Evolutionary conservation across 495 filamentous ascomycete species (phyloP).

Genomic region (Aspergillus carlsbadensis): DNA sequence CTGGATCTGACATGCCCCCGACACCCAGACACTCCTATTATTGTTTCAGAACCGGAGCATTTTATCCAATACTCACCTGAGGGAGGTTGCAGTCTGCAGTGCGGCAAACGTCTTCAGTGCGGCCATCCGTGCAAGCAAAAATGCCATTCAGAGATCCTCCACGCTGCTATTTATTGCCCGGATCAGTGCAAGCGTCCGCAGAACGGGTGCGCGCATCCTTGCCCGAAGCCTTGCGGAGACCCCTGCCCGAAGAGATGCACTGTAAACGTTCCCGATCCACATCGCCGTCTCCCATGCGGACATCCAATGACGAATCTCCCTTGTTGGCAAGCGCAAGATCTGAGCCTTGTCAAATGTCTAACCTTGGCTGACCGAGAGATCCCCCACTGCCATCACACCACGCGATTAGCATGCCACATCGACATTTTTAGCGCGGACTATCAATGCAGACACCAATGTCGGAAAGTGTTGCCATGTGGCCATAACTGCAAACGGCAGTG

Average conservation of each 20-base stretch:
- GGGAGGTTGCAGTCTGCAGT: conserved; percentile 65
- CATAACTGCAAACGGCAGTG: conserved; percentile 59
- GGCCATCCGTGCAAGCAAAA: conserved; percentile 68
- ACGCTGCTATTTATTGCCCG: conserved; percentile 60
- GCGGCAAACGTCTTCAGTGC: conserved; percentile 60
- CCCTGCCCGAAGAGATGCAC: conserved; percentile 52
- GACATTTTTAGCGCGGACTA: conserved; percentile 40
- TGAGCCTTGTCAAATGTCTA: conserved; percentile 35
- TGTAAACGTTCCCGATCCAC: conserved; percentile 31
- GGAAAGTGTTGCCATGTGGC: conserved; percentile 51
- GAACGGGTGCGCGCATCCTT: conserved; percentile 60
- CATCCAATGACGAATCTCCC: conserved; percentile 46
- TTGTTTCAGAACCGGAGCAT: conserved; percentile 58
- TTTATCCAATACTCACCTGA: conserved; percentile 64
- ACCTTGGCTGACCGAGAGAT: conserved; percentile 42
- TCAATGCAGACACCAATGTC: conserved; percentile 50
- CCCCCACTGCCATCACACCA: conserved; percentile 53
- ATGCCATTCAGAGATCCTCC: conserved; percentile 69
- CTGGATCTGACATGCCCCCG: conserved; percentile 66
- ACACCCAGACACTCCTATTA: conserved; percentile 59
- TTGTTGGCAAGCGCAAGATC: conserved; percentile 54
- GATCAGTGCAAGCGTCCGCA: conserved; percentile 58
- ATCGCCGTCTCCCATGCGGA: conserved; percentile 57
- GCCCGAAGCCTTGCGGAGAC: conserved; percentile 62
- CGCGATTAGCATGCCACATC: conserved; percentile 49